phyloP scores from a whole-genome alignment of 805 yeast species.

The Schwanniomyces vanrijiae region DNA sequence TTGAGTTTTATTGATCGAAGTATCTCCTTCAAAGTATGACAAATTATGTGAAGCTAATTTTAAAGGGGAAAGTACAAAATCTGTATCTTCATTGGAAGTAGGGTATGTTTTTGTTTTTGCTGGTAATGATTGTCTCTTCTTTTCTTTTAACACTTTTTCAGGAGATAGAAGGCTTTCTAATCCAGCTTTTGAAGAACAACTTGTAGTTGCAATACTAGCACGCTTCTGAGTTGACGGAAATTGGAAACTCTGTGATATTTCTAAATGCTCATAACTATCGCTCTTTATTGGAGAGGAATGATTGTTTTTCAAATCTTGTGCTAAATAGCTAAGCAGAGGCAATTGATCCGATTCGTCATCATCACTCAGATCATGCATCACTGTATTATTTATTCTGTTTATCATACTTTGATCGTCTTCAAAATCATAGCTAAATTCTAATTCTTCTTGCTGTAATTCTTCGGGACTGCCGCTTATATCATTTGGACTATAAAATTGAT shows the following conservation, averaged over 20 bases:
- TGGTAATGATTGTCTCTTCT: constrained; percentile 38
- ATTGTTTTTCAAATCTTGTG: constrained; percentile 19
- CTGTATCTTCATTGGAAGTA: constrained; percentile 19
- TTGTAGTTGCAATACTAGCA: constrained; percentile 4
- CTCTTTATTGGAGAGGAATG: constrained; percentile 29
- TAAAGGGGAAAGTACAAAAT: constrained; percentile 43
- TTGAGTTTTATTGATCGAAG: constrained; percentile 10
- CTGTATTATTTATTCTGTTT: constrained; percentile 2
- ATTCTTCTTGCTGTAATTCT: constrained; percentile 11
- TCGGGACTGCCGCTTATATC: not conserved
- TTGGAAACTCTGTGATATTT: constrained; percentile 21
- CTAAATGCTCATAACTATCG: constrained; percentile 16
- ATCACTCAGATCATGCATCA: constrained; percentile 22
- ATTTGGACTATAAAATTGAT: not conserved
- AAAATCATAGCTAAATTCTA: constrained; percentile 4
- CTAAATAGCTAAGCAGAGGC: constrained; percentile 22
- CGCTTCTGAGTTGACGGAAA: constrained; percentile 17
- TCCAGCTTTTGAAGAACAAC: not conserved
- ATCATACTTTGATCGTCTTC: constrained; percentile 1
- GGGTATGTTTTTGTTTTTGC: constrained; percentile 23
- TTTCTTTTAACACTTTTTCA: constrained; percentile 25
- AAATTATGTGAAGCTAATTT: constrained; percentile 29
- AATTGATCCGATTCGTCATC: constrained; percentile 10
- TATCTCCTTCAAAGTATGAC: constrained; percentile 17
- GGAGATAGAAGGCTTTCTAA: constrained; percentile 30